Evolutionary conservation across 2,329 filamentous ascomycete genomes (phyloP).

Genomic region (Alternaria brassicicola): DNA sequence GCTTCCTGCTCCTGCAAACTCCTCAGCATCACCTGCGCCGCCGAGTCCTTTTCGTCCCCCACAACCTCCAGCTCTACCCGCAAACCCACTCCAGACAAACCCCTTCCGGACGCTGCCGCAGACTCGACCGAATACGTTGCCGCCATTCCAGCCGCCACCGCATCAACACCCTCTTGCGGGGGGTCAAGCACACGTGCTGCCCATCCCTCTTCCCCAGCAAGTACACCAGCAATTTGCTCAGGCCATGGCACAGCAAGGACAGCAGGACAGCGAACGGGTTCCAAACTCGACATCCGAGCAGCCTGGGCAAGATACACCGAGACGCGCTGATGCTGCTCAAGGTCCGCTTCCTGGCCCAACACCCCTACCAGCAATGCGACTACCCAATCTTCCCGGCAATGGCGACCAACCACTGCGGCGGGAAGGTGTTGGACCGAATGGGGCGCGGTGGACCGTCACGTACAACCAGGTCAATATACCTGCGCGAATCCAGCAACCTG

Average conservation of each 20-base stretch:
- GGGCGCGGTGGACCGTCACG: slow-evolving; percentile 60
- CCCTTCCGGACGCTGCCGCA: slow-evolving; percentile 40
- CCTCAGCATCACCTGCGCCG: slow-evolving; percentile 22
- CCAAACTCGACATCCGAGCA: slow-evolving; percentile 5
- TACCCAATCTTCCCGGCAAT: slow-evolving; percentile 26
- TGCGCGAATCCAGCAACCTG: slow-evolving; percentile 27
- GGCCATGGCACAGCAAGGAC: slow-evolving; percentile 26
- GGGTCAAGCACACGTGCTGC: slow-evolving; percentile 18
- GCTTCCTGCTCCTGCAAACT: slow-evolving; percentile 22
- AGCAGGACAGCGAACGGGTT: slow-evolving; percentile 12
- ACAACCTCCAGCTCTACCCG: slow-evolving; percentile 17
- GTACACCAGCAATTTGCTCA: slow-evolving; percentile 35
- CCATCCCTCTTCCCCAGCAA: slow-evolving; percentile 29
- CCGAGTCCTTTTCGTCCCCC: slow-evolving; percentile 40
- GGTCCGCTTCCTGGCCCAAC: slow-evolving; percentile 5
- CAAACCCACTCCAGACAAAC: slow-evolving; percentile 37
- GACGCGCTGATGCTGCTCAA: slow-evolving; percentile 13
- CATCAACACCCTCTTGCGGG: slow-evolving; percentile 25
- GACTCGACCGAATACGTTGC: slow-evolving; percentile 38
- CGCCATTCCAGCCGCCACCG: slow-evolving; percentile 23
- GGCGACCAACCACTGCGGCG: slow-evolving; percentile 54
- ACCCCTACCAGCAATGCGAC: neutral
- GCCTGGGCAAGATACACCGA: slow-evolving; percentile 9
- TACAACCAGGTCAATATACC: slow-evolving; percentile 53
- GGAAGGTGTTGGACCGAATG: slow-evolving; percentile 59